Conservation (phyloP, 768 basidiomycete species). For the Tulasnella sp. region DNA sequence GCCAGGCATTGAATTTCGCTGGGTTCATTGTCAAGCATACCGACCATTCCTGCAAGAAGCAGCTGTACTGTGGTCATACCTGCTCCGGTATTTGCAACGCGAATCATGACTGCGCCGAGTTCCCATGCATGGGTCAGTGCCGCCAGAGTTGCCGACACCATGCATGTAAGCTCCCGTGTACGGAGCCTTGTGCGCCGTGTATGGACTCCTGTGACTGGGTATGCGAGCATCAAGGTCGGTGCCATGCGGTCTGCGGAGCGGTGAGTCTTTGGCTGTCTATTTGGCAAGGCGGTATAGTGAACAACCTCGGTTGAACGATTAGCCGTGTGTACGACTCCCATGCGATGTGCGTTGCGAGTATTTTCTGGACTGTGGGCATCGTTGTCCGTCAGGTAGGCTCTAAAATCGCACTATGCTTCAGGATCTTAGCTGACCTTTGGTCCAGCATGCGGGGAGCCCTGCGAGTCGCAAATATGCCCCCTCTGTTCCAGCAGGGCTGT, state of each 20-base stretch:
- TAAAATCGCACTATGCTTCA: not conserved
- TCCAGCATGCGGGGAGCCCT: conserved; percentile 62
- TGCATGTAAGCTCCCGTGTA: conserved; percentile 43
- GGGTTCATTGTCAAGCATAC: conserved; percentile 33
- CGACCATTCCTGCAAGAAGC: conserved; percentile 44
- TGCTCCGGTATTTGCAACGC: conserved; percentile 43
- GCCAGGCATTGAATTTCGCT: conserved; percentile 34
- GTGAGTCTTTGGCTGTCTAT: conserved; percentile 41
- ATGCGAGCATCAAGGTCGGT: conserved; percentile 45
- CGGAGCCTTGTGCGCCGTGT: conserved; percentile 52
- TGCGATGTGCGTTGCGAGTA: conserved; percentile 50
- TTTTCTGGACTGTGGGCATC: conserved; percentile 51
- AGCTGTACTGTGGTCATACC: conserved; percentile 48
- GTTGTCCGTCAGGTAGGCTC: conserved; percentile 54
- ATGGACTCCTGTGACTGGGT: conserved; percentile 53
- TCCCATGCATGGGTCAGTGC: conserved; percentile 40
- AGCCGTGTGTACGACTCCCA: conserved; percentile 60
- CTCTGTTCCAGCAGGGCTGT: conserved; percentile 38
- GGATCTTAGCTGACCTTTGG: conserved; percentile 15
- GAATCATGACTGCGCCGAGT: conserved; percentile 42
- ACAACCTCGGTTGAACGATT: not conserved
- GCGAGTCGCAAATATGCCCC: conserved; percentile 47
- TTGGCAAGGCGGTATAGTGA: no score
- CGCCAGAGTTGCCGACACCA: conserved; percentile 50
- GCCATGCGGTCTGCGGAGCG: conserved; percentile 60